Base-by-base conservation (phyloP, 106 monocot genomes). In the Apostasia shenzhenica region DNA sequence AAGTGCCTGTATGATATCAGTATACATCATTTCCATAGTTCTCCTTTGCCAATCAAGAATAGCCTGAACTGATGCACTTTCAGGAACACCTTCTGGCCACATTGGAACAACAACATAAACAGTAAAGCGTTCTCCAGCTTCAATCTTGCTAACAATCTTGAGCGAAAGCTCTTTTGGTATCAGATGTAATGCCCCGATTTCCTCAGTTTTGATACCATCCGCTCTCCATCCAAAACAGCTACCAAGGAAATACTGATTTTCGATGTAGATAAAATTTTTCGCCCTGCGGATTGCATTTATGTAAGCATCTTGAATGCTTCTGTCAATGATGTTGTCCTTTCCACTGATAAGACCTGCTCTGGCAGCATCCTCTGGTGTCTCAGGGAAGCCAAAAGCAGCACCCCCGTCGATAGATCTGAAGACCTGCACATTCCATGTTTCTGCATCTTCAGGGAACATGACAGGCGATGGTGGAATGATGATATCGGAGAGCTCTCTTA, bases 21-120 rank as follows among this genome's bases (percentile, higher is more conserved):
- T 62, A 69, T 85, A 85, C 81, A 85, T 85, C 85, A 85, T 85
- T 44, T 85, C 81, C 81, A 81, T 85, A 1, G 85, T 85, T 52
- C 77, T 70, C 41, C 71, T 63, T 67, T 85, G 77, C 85, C 85
- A 85, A 68, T 78, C 74, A 12, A 85, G 57, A 40, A 81, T 85
- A 4, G 81, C 81, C 66, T 85, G 81, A 61, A 85, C 81, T 11
- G 85, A 78, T 40, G 41, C 81, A 49, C 75, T 72, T 45, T 81
- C 81, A 10, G 81, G 85, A 45, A 75, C 61, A 37, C 75, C 75
- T 38, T 75, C 75, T 0, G 85, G 85, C 85, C 85, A 85, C 85
- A 85, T 85, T 1, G 85, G 85, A 42, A 78, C 72, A 7, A 85
- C 81, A 45, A 85, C 78, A 59, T 85, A 85, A 7, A 81, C 81